Base-by-base conservation (phyloP, 169 alveolate species). In the Eimeria praecox region DNA sequence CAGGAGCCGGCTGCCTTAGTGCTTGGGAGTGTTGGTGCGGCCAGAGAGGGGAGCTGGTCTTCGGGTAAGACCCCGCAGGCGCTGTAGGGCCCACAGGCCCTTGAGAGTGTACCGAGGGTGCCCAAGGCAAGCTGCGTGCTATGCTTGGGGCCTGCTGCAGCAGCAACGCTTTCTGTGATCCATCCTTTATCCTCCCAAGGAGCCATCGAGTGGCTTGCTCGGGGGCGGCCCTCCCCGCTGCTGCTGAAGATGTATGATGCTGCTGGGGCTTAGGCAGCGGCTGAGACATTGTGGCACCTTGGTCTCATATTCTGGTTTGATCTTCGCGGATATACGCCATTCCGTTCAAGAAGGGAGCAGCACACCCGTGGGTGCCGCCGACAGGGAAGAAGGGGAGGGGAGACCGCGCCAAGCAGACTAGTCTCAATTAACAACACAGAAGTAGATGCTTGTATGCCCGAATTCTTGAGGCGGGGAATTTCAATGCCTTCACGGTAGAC, bases 171-270 rank as follows among this genome's bases (percentile, higher is more conserved):
- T 71, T 46, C 40, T 86, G 93, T 22, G 93, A 62, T 42, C 80
- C 93, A 44, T 86, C 80, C 62, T 40, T 54, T 10, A 54, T 54
- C 80, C 93, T 86, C 66, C 93, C 93, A 35, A 86, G 62, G n/a
- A 86, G 59, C 93, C 93, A 86, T 12, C 82, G 82, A 6, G 93
- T 44, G 3, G 93, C 93, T 59, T 86, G 75, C 56, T 49, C 75
- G 9, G 91, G 46, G 33, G 52, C 75, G 12, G 66, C 44, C 20
- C 10, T 10, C 40, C 89, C 69, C 42, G 89, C 30, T 42, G 89
- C 66, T 78, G 89, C 38, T 78, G 89, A 4, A n/a, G 66, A 62
- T 8, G 64, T 66, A 71, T 71, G 52, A 33, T 71, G 82, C 16
- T 71, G 82, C 82, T 71, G 82, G 38, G 82, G 38, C n/a, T 71